Evolutionary conservation across 2,329 filamentous ascomycete species (phyloP), one percentile per base, ranked within the genome.

Genomic region (Aspergillus luchuensis): DNA sequence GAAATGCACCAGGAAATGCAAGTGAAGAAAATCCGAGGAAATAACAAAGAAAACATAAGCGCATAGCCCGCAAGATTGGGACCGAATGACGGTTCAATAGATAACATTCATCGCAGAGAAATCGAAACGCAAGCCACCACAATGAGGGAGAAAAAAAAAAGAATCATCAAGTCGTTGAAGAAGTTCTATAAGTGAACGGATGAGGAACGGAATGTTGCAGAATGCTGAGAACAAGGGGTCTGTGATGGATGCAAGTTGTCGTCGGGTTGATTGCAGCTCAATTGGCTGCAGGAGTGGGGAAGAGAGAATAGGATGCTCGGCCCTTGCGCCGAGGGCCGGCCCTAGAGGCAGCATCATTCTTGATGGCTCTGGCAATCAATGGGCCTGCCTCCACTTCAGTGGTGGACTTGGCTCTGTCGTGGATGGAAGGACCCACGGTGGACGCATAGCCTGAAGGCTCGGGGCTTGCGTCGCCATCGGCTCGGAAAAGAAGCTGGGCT

Each of bases 241-340:
- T 50, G 25, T 33, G 8, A 50, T 15, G 8, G 47, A 30, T 50
- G 47, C 25, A 30, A 19, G 47, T 50, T 30, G 47, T 50, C 47
- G 17, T 50, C 47, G 28, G 47, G n/a, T 23, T 33, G 25, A 47
- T 21, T 21, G 25, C 23, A 47, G 30, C 45, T 60, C 51, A 64
- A 50, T 55, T 57, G 41, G 69, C 56, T 25, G 56, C 39, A 5
- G 63, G 30, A 8, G 63, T 54, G 11, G 67, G 67, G 58, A 66
- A 70, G 64, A 67, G 73, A 43, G 79, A 81, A 65, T 81, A 80
- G 38, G 78, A 80, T n/a, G 77, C 71, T 45, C 78, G 71, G 58
- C 65, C 69, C 66, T 76, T 78, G 58, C 71, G 72, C 48, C 74
- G 67, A 62, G 68, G 67, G 2, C 63, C 60, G 36, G 69, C 71